These are phyloP conservation scores for Ganoderma resinaceum DNA, from an alignment of 1,284 basidiomycete species.

Conservation along the genomic window DNA sequence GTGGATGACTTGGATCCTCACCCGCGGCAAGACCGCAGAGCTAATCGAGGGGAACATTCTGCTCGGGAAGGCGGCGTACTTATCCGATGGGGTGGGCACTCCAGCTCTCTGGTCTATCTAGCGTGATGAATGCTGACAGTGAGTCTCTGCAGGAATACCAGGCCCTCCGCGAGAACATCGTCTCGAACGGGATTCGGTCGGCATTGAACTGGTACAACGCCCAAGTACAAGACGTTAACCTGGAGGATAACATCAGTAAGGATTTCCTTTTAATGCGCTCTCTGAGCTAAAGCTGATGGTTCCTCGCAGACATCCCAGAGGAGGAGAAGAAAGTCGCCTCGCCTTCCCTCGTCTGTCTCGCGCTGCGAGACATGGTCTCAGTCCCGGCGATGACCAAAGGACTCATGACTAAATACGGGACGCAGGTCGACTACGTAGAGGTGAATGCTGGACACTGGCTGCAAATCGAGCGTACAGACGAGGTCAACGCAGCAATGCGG, in stretches of 20 bases:
- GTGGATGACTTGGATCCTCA: slow-evolving; percentile 6
- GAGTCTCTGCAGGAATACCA: slow-evolving; percentile 7
- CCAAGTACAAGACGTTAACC: slow-evolving; percentile 2
- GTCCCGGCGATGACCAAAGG: not conserved
- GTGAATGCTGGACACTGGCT: slow-evolving; percentile 4
- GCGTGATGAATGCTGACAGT: not conserved
- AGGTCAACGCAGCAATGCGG: not conserved
- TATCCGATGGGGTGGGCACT: slow-evolving; percentile 8
- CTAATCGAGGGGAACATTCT: slow-evolving; percentile 10
- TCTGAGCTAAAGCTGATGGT: not conserved
- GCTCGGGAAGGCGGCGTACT: slow-evolving; percentile 10
- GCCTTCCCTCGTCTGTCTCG: slow-evolving; percentile 6
- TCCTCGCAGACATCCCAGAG: not conserved
- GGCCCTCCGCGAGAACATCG: not conserved
- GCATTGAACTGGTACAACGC: slow-evolving; percentile 14
- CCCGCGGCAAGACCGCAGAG: slow-evolving; percentile 5
- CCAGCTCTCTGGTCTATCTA: not conserved
- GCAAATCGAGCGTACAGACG: not conserved
- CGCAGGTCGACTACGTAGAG: slow-evolving; percentile 6
- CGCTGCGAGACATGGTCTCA: not conserved
- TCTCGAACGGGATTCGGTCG: slow-evolving; percentile 7
- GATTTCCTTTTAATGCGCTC: too few relatives aligned
- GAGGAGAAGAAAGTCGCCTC: not conserved
- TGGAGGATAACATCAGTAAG: not conserved
- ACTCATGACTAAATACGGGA: slow-evolving; percentile 1